Conservation (phyloP, 179 eudicot species). For the Amaranthus tricolor region DNA sequence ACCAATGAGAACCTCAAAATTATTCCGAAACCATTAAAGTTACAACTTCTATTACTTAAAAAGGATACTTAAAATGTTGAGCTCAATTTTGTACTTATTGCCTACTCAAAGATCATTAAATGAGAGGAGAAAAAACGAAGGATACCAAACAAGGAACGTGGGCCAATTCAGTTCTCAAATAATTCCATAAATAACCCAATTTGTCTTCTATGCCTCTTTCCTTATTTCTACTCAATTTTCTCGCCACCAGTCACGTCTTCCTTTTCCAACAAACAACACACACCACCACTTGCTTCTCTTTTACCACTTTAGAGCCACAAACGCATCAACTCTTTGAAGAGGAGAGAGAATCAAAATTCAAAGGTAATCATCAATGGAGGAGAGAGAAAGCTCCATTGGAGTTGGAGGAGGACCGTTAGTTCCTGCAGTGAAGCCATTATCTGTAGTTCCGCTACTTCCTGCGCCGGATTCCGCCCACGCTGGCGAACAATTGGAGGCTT, state of each 20-base stretch:
- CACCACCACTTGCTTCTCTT: not conserved
- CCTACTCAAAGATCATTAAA: not conserved
- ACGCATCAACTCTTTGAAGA: not conserved
- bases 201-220: not conserved
- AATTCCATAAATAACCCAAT: not conserved
- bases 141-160: slow-evolving; percentile 12
- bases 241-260: not conserved
- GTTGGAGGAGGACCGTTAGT: slow-evolving; percentile 11
- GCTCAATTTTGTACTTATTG: too few species aligned
- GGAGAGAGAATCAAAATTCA: not conserved
- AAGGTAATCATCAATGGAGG: slow-evolving; percentile 3
- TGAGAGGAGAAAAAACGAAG: not conserved
- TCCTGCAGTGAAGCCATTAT: not conserved
- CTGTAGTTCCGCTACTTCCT: not conserved
- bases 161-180: slow-evolving; percentile 9
- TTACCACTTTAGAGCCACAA: slow-evolving; percentile 1
- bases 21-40: too few species aligned
- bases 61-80: too few species aligned
- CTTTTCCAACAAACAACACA: not conserved
- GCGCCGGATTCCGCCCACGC: not conserved
- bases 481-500: not conserved
- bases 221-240: not conserved
- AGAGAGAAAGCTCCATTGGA: slow-evolving; percentile 10
- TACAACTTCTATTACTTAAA: too few species aligned
- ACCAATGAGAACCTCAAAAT: too few species aligned